Conservation (phyloP, 148 eudicot genomes). For the Tetragonia tetragonoides region DNA sequence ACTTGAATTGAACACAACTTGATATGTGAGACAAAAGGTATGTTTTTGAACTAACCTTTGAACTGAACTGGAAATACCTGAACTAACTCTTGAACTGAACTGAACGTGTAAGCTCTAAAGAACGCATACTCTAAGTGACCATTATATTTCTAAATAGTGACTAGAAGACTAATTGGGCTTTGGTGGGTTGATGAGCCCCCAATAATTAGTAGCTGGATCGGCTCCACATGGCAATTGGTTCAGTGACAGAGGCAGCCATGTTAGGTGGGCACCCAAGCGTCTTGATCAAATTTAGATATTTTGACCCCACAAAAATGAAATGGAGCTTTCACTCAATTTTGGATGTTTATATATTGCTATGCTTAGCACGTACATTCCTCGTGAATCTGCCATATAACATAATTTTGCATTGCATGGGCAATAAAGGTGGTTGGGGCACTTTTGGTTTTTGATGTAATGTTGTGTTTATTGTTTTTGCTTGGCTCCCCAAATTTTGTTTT, state of each 20-base stretch:
- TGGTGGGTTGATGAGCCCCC: background rate
- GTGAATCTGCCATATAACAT: background rate
- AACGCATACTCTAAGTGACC: too few species aligned
- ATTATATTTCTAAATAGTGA: too few species aligned
- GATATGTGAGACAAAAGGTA: too few species aligned
- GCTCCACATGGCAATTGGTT: conserved; percentile 21
- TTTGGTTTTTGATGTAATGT: conserved; percentile 19
- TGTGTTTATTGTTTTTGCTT: background rate
- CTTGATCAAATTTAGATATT: background rate
- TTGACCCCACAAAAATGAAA: conserved; percentile 14
- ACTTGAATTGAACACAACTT: too few species aligned
- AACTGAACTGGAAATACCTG: too few species aligned
- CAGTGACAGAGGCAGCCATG: conserved; percentile 13
- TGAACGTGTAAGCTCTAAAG: too few species aligned
- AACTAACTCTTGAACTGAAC: too few species aligned
- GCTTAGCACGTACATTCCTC: background rate
- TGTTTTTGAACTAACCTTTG: too few species aligned
- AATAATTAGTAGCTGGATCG: background rate
- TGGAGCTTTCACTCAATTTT: conserved; percentile 23
- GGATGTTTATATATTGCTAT: background rate
- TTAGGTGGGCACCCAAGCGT: conserved; percentile 11
- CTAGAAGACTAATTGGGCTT: too few species aligned
- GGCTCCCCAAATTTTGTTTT: background rate
- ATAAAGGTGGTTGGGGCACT: conserved; percentile 24
- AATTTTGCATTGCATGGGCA: conserved; percentile 16